Percentiles rank a stretch among this genome's conserved stretches.
Evolutionary conservation across 176 grass and related monocot species (phyloP).

Genomic region (Carex cristatella): DNA sequence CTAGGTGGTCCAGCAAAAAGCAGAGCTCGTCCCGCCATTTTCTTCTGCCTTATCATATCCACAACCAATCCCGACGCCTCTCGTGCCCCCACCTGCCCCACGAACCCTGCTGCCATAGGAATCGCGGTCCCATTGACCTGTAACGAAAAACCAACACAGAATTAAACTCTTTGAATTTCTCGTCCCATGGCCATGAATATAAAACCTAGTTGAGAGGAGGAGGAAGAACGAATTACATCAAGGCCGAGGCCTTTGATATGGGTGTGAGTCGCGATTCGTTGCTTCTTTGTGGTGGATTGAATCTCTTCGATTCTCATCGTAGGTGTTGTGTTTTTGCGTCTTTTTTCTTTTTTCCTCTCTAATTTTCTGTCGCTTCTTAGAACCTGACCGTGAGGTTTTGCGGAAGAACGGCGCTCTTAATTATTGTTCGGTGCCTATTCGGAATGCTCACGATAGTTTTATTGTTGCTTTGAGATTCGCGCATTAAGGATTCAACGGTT

Average conservation of each 20-base stretch:
- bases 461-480: too few relatives aligned
- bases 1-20: constrained; percentile 78
- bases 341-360: neutral
- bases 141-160: neutral
- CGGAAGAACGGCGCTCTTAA: neutral
- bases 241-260: constrained; percentile 97
- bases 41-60: constrained; percentile 96
- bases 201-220: constrained; percentile 14
- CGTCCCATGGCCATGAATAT: constrained; percentile 30
- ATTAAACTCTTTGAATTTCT: constrained; percentile 25
- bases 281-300: constrained; percentile 86
- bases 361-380: neutral
- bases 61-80: constrained; percentile 63
- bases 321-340: neutral
- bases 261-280: constrained; percentile 83
- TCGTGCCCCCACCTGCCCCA: constrained; percentile 69
- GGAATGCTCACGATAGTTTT: too few relatives aligned
- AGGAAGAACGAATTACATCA: constrained; percentile 44
- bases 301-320: constrained; percentile 93
- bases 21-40: constrained; percentile 87
- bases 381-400: neutral
- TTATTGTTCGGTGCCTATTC: too few relatives aligned
- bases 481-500: too few relatives aligned
- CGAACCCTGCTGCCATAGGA: constrained; percentile 75
- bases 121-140: constrained; percentile 57